A percentile compares a stretch with the other conserved stretches of the same genome.
phyloP scores from a whole-genome alignment of 2,329 filamentous ascomycete genomes.

The Penicillium sp. region DNA sequence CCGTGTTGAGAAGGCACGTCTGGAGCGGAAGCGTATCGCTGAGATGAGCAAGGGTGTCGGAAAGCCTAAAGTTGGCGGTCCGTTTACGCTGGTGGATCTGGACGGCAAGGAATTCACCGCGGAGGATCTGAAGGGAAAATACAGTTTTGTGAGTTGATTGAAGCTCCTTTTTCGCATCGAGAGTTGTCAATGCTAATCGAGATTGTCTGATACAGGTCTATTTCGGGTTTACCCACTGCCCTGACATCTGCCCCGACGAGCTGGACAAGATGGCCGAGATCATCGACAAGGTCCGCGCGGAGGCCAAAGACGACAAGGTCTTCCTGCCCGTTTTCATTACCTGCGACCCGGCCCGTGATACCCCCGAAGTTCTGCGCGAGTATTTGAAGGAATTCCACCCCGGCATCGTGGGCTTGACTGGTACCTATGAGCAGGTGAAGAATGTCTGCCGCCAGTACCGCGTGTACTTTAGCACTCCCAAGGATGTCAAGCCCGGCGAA shows the following conservation, averaged over 20 bases:
- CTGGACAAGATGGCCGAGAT: slow-evolving; percentile 99
- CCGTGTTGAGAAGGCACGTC: slow-evolving; percentile 84
- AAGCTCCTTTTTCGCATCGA: too few species aligned
- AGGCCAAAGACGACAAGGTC: slow-evolving; percentile 38
- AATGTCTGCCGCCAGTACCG: slow-evolving; percentile 91
- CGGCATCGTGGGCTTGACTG: slow-evolving; percentile 81
- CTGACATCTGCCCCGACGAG: slow-evolving; percentile 97
- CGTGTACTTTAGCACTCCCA: slow-evolving; percentile 94
- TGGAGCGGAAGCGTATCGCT: slow-evolving; percentile 83
- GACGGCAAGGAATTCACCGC: slow-evolving; percentile 75
- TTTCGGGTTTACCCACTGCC: slow-evolving; percentile 97
- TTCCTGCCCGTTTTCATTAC: slow-evolving; percentile 87
- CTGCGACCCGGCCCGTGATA: slow-evolving; percentile 91
- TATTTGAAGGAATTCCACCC: slow-evolving; percentile 92
- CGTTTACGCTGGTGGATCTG: slow-evolving; percentile 79
- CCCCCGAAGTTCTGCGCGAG: slow-evolving; percentile 74
- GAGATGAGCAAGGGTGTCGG: slow-evolving; percentile 93
- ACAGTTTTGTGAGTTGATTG: slow-evolving; percentile 51
- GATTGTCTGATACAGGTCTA: slow-evolving; percentile 64
- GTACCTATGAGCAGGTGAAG: slow-evolving; percentile 91
- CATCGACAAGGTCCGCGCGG: slow-evolving; percentile 65
- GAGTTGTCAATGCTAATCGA: slow-evolving; percentile 2
- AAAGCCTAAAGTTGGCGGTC: slow-evolving; percentile 85
- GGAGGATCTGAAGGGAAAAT: slow-evolving; percentile 80
- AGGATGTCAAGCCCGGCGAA: slow-evolving; percentile 83